Conservation (phyloP, 169 alveolate genomes). For the Cryptosporidium baileyi region DNA sequence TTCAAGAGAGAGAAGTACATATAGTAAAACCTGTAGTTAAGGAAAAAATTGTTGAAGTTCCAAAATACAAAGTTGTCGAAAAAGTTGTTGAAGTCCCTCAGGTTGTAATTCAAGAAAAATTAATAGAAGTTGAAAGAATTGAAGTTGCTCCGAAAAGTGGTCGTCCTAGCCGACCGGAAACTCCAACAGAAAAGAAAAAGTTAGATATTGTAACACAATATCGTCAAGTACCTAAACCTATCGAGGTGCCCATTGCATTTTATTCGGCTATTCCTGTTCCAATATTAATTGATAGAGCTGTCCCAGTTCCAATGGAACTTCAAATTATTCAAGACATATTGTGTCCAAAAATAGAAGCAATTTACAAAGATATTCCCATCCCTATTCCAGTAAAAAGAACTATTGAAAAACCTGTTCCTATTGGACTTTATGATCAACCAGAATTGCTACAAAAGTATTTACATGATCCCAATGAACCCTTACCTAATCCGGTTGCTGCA, state of each 20-base stretch:
- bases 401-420: constrained; percentile 89
- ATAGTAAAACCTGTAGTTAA: constrained; percentile 86
- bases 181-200: constrained; percentile 43
- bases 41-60: constrained; percentile 89
- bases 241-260: constrained; percentile 90
- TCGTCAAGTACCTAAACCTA: constrained; percentile 92
- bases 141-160: constrained; percentile 22
- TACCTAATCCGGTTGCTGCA: constrained; percentile 57
- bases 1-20: constrained; percentile 85
- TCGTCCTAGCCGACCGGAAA: constrained; percentile 1
- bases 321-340: constrained; percentile 88
- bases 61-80: constrained; percentile 88
- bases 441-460: constrained; percentile 55
- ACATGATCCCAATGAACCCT: constrained; percentile 62
- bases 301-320: constrained; percentile 90
- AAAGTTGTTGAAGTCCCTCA: constrained; percentile 88
- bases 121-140: constrained; percentile 82
- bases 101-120: constrained; percentile 85
- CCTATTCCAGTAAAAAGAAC: constrained; percentile 90
- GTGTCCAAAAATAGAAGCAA: constrained; percentile 87
- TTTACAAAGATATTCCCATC: constrained; percentile 89
- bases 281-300: constrained; percentile 86
- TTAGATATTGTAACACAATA: constrained; percentile 81
- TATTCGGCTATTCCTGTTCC: constrained; percentile 89
- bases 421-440: constrained; percentile 69